Conservation (phyloP, 148 eudicot genomes). For the Spergularia marina region DNA sequence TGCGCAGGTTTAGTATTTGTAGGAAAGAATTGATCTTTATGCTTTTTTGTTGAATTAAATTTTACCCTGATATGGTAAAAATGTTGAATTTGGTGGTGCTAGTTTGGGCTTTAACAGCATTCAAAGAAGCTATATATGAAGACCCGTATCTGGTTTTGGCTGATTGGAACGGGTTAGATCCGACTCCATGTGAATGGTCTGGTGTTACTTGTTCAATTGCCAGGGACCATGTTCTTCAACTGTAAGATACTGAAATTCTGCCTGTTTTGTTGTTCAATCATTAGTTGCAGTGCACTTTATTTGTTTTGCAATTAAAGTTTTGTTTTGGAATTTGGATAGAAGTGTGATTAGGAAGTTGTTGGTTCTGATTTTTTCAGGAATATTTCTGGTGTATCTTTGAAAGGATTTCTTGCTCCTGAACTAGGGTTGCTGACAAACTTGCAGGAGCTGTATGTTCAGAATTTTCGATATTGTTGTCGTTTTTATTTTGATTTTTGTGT, state of each 20-base stretch:
- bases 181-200: conserved; percentile 82
- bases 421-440: conserved; percentile 54
- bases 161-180: conserved; percentile 77
- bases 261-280: neutral
- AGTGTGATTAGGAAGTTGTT: neutral
- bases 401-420: conserved; percentile 83
- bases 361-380: conserved; percentile 51
- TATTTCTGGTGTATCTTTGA: conserved; percentile 70
- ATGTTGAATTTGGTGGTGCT: conserved; percentile 21
- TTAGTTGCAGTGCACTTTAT: too few species aligned
- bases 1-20: neutral
- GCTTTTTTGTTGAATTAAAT: neutral
- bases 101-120: conserved; percentile 71
- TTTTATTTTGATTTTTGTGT: neutral
- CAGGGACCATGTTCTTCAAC: conserved; percentile 59
- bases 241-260: conserved; percentile 47
- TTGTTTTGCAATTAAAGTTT: neutral
- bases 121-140: conserved; percentile 88
- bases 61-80: conserved; percentile 12
- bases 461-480: neutral
- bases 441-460: conserved; percentile 63
- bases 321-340: neutral
- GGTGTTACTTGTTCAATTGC: conserved; percentile 64
- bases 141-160: conserved; percentile 78
- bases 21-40: neutral